Percentiles rank a stretch among this genome's conserved stretches.
phyloP scores from a whole-genome alignment of 495 filamentous ascomycete genomes.

The Trichoderma reesei region DNA sequence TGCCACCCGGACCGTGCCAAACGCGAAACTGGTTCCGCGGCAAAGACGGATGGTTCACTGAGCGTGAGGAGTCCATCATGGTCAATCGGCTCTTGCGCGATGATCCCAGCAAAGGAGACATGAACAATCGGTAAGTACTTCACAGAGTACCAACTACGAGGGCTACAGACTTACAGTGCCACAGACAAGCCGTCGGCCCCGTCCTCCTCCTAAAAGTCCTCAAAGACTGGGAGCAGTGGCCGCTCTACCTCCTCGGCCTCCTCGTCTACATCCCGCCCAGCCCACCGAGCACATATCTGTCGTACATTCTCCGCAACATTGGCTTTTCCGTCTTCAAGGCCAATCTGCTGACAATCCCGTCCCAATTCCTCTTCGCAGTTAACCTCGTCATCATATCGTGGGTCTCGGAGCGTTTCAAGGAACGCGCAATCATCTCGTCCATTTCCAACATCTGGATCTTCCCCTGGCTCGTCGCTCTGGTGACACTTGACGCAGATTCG shows the following conservation, averaged over 20 bases:
- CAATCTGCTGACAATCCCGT: slow-evolving; percentile 44
- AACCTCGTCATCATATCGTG: slow-evolving; percentile 41
- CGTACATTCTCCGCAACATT: slow-evolving; percentile 37
- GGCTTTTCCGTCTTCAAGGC: slow-evolving; percentile 46
- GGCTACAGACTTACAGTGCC: not conserved
- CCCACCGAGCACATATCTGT: slow-evolving; percentile 38
- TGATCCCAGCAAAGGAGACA: slow-evolving; percentile 53
- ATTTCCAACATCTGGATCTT: slow-evolving; percentile 47
- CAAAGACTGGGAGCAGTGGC: slow-evolving; percentile 50
- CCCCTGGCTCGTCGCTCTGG: slow-evolving; percentile 43
- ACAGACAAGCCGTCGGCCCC: slow-evolving; percentile 34
- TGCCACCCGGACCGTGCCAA: slow-evolving; percentile 42
- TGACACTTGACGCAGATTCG: slow-evolving; percentile 26
- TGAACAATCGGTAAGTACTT: slow-evolving; percentile 42
- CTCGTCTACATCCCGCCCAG: slow-evolving; percentile 40
- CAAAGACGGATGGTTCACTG: slow-evolving; percentile 51
- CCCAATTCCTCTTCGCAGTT: slow-evolving; percentile 35
- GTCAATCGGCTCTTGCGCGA: slow-evolving; percentile 55
- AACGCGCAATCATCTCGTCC: slow-evolving; percentile 44
- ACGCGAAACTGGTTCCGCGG: slow-evolving; percentile 46
- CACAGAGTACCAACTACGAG: not conserved
- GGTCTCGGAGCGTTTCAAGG: slow-evolving; percentile 43
- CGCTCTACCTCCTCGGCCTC: slow-evolving; percentile 46
- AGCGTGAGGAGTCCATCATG: slow-evolving; percentile 48
- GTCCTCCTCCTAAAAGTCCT: slow-evolving; percentile 36